Evolutionary conservation across 805 yeast genomes (phyloP).

Genomic region (Candida vaughaniae): DNA sequence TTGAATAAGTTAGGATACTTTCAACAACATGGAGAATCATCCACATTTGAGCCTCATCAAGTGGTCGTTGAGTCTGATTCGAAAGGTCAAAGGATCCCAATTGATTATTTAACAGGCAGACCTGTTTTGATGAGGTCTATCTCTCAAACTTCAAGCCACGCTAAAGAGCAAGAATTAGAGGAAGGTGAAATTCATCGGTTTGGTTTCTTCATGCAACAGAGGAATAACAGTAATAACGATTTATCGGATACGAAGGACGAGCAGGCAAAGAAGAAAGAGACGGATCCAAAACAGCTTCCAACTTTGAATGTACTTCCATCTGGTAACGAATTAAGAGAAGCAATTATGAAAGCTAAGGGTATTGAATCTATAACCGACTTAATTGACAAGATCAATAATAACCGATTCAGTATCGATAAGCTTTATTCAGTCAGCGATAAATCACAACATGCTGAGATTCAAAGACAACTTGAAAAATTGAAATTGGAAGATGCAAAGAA

Average conservation of each 20-base stretch:
- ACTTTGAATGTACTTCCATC: constrained; percentile 47
- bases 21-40: constrained; percentile 18
- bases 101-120: constrained; percentile 69
- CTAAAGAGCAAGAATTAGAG: constrained; percentile 79
- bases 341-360: constrained; percentile 73
- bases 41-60: constrained; percentile 56
- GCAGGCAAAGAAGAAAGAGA: constrained; percentile 7
- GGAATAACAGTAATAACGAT: constrained; percentile 28
- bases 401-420: constrained; percentile 49
- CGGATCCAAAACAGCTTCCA: constrained; percentile 19
- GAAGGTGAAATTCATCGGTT: constrained; percentile 90
- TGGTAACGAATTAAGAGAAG: constrained; percentile 54
- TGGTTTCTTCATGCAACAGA: constrained; percentile 77
- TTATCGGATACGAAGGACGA: constrained; percentile 1
- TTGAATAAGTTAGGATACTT: constrained; percentile 21
- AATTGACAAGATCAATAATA: constrained; percentile 61
- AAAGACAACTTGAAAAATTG: constrained; percentile 17
- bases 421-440: constrained; percentile 37
- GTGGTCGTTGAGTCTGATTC: constrained; percentile 67
- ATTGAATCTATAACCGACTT: constrained; percentile 66
- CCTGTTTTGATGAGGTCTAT: constrained; percentile 65
- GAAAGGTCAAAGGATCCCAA: constrained; percentile 50
- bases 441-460: constrained; percentile 16
- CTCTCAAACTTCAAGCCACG: constrained; percentile 65
- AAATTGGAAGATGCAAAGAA: constrained; percentile 8